Evolutionary conservation across 2,329 filamentous ascomycete genomes (phyloP), one percentile per base, ranked within the genome.

Genomic region (Peltaster fructicola): DNA sequence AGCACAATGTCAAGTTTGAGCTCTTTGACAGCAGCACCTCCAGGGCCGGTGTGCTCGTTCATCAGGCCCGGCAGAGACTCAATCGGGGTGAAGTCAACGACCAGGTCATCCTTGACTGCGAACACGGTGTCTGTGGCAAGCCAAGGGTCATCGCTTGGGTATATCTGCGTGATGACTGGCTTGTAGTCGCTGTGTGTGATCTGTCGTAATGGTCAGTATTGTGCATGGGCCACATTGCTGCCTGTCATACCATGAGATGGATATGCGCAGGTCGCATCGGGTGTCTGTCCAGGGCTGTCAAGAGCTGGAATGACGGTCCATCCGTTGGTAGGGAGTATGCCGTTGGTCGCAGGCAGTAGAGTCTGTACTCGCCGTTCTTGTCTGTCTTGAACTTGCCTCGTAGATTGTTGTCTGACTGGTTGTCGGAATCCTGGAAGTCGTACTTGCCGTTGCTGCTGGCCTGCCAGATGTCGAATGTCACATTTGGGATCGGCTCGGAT

Each of bases 391-490:
- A 80, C 57, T 79, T 80, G 48, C 75, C 75, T 20, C 75, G 66
- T 20, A 80, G 61, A 59, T 81, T 81, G 63, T 79, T 75, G 45
- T 68, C 66, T 24, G 56, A 54, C 58, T 79, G 73, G 53, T 68
- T 69, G 29, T 71, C 63, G 1, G 72, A 73, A 50, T 80, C 75
- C 51, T 77, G 72, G 61, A 75, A 48, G 29, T 48, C 44, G 58
- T 80, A 80, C 47, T 73, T 70, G 48, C 73, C 74, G 54, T 79
- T 80, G 49, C 71, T 60, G 36, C 66, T 73, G 24, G 75, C 73
- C 47, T 81, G 72, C 75, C 75, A 81, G 57, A 80, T 73, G 46
- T 81, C 76, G 41, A 81, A 68, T 35, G 77, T 69, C 38, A 73
- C 74, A 41, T 61, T 57, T 27, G 61, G 62, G 40, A 81, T 71